phyloP scores from a whole-genome alignment of 768 basidiomycete genomes.

The Suillus ampliporus region DNA sequence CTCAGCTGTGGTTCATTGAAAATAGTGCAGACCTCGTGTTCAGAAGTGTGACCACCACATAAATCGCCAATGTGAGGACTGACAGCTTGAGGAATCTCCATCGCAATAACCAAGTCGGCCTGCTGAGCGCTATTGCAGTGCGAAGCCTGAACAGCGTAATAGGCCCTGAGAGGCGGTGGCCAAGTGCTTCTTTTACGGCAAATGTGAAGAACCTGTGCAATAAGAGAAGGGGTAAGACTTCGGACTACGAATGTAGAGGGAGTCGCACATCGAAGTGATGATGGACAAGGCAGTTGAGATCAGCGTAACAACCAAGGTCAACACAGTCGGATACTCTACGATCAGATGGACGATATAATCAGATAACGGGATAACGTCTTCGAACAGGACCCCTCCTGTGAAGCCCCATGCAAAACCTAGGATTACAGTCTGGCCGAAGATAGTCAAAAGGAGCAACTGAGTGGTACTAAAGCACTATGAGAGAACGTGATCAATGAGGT shows the following conservation, averaged over 20 bases:
- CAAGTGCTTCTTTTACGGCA: not conserved
- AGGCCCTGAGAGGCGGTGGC: not conserved
- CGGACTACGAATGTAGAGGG: not conserved
- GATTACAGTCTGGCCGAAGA: not conserved
- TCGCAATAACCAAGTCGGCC: not conserved
- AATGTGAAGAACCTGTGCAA: not conserved
- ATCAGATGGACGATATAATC: not conserved
- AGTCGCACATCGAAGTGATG: not conserved
- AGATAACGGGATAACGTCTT: not conserved
- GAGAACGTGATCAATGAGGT: too few species aligned
- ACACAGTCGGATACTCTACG: not conserved
- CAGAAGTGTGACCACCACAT: not conserved
- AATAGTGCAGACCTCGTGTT: not conserved
- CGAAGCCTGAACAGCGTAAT: not conserved
- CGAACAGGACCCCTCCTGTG: not conserved
- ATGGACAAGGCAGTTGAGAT: not conserved
- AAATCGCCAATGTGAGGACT: not conserved
- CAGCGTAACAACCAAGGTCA: not conserved
- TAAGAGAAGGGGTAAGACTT: not conserved
- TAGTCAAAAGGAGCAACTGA: not conserved
- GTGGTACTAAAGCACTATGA: not conserved
- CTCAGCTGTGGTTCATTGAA: not conserved
- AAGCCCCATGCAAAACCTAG: not conserved
- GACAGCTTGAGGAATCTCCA: not conserved
- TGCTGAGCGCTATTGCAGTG: not conserved